Evolutionary conservation across 1,284 basidiomycete genomes (phyloP).

Genomic region (Trametes versicolor): DNA sequence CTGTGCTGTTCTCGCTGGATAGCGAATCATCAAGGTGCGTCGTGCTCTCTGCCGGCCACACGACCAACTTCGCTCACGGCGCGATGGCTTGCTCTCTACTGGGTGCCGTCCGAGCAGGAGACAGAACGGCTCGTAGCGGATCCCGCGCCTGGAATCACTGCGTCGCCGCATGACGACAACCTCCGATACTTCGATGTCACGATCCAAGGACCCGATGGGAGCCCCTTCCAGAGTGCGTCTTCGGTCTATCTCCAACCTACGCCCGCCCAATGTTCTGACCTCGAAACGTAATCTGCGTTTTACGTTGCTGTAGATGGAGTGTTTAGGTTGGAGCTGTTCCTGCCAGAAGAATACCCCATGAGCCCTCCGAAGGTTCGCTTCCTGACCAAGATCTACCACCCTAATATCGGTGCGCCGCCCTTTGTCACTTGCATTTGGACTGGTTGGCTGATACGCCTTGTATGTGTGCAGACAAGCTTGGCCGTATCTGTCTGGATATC

Average conservation of each 20-base stretch:
- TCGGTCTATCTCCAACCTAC: background rate
- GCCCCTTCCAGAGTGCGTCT: constrained; percentile 88
- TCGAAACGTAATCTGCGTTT: constrained; percentile 3
- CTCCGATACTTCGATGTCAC: constrained; percentile 98
- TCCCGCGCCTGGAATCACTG: constrained; percentile 95
- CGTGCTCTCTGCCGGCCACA: constrained; percentile 18
- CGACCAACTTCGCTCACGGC: constrained; percentile 24
- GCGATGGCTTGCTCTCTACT: constrained; percentile 3
- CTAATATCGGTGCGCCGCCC: constrained; percentile 89
- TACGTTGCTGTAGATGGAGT: constrained; percentile 71
- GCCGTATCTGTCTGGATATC: constrained; percentile 98
- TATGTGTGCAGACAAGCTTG: constrained; percentile 85
- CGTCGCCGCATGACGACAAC: constrained; percentile 96
- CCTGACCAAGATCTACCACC: constrained; percentile 99
- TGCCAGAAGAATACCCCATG: constrained; percentile 99
- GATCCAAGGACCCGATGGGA: constrained; percentile 93
- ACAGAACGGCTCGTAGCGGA: constrained; percentile 96
- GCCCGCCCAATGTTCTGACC: background rate
- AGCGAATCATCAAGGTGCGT: constrained; percentile 68
- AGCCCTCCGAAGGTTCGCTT: constrained; percentile 98
- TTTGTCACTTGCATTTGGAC: background rate
- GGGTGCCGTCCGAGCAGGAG: constrained; percentile 67
- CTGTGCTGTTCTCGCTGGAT: constrained; percentile 9
- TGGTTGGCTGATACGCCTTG: background rate
- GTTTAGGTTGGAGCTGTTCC: constrained; percentile 96